phyloP scores from a whole-genome alignment of 257 asterid species.

The Parsonsia alboflavescens region DNA sequence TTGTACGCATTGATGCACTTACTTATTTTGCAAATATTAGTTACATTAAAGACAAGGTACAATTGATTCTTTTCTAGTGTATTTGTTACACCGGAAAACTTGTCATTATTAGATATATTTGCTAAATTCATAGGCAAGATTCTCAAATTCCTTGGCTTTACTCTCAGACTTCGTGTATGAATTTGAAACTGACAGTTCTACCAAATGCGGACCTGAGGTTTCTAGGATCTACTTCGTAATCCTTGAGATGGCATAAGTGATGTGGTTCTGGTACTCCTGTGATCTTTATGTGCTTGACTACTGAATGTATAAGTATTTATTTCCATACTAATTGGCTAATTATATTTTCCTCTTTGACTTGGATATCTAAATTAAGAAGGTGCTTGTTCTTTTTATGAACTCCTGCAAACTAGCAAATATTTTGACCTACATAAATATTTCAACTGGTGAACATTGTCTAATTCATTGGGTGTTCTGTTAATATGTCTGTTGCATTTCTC shows the following conservation, averaged over 20 bases:
- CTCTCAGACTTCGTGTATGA: conserved; percentile 81
- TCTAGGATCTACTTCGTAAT: conserved; percentile 70
- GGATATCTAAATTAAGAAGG: neutral
- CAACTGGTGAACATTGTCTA: neutral
- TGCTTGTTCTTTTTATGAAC: neutral
- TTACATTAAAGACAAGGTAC: conserved; percentile 88
- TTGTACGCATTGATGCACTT: conserved; percentile 94
- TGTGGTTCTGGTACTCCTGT: neutral
- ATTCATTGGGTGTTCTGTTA: too few species aligned
- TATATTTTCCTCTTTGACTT: neutral
- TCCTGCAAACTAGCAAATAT: conserved; percentile 1
- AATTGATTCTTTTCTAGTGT: conserved; percentile 7
- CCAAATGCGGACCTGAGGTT: conserved; percentile 81
- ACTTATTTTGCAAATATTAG: conserved; percentile 92
- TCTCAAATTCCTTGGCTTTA: conserved; percentile 9
- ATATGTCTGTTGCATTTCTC: conserved; percentile 20
- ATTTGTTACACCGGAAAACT: neutral
- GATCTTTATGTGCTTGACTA: neutral
- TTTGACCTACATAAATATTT: neutral
- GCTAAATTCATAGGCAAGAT: neutral
- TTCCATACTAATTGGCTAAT: neutral
- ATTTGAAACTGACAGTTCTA: conserved; percentile 49
- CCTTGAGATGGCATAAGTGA: conserved; percentile 94
- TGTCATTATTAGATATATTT: neutral
- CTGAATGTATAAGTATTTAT: neutral